These are phyloP conservation scores for Acephala macrosclerotiorum DNA, from an alignment of 2,329 filamentous ascomycete genomes.

Conservation along the genomic window DNA sequence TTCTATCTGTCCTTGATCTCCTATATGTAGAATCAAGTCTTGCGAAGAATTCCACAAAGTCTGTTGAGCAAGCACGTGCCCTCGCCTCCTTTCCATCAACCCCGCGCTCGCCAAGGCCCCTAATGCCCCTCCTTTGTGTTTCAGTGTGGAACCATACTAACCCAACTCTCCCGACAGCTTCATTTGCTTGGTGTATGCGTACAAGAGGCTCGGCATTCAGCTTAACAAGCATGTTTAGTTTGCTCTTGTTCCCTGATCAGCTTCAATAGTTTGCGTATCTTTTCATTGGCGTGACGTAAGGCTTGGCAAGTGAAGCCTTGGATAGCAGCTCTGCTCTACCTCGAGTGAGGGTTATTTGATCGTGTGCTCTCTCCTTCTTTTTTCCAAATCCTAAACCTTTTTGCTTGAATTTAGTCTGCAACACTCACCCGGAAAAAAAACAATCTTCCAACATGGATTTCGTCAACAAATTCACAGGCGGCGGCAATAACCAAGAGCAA, in stretches of 20 bases:
- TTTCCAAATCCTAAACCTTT: too few relatives aligned
- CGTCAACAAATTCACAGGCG: slow-evolving; percentile 58
- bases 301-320: neutral
- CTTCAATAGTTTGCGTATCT: neutral
- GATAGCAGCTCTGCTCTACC: neutral
- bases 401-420: too few relatives aligned
- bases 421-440: neutral
- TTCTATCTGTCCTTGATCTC: too few relatives aligned
- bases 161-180: neutral
- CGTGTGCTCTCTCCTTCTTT: neutral
- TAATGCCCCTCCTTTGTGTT: slow-evolving; percentile 4
- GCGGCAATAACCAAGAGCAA: slow-evolving; percentile 33
- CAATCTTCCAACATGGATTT: slow-evolving; percentile 56
- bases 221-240: neutral
- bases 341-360: neutral
- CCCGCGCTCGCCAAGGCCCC: neutral
- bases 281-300: neutral
- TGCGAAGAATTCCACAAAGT: too few relatives aligned
- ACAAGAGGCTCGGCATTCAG: neutral
- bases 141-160: neutral
- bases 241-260: neutral
- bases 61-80: neutral
- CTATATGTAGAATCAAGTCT: too few relatives aligned
- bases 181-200: neutral
- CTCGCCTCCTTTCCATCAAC: neutral